Conservation (phyloP, 176 grass and related monocot species). For the Triticum timopheevii region DNA sequence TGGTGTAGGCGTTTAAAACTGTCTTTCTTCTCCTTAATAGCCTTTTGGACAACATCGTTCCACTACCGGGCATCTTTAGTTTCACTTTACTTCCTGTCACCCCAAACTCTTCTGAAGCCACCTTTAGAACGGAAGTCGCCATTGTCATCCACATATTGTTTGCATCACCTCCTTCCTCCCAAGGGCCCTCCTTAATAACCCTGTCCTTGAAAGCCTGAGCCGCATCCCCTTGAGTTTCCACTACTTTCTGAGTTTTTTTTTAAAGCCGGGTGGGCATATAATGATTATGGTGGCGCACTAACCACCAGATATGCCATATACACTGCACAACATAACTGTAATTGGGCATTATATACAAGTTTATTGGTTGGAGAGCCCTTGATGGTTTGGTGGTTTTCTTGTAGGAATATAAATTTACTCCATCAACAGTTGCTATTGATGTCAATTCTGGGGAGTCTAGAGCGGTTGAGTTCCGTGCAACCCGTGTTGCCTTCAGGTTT, state of each 20-base stretch:
- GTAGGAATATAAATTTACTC: conserved; percentile 96
- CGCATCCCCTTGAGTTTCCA: too few species aligned
- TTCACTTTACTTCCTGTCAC: too few species aligned
- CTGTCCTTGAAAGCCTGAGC: too few species aligned
- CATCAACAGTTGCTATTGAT: conserved; percentile 78
- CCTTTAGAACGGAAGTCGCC: too few species aligned
- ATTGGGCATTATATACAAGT: not conserved
- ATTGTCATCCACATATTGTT: too few species aligned
- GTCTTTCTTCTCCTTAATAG: too few species aligned
- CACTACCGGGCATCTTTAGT: too few species aligned
- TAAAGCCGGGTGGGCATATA: not conserved
- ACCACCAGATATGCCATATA: conserved; percentile 12
- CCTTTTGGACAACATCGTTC: too few species aligned
- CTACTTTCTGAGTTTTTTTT: conserved; percentile 9
- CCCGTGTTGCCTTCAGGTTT: conserved; percentile 98
- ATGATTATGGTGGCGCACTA: not conserved
- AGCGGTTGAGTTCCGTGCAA: conserved; percentile 78
- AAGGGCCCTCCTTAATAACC: too few species aligned
- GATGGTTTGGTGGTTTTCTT: conserved; percentile 36
- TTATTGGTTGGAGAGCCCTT: conserved; percentile 30
- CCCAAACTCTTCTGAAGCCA: too few species aligned
- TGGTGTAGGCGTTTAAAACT: too few species aligned
- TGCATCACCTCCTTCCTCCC: too few species aligned
- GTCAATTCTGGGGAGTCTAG: conserved; percentile 86
- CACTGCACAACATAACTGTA: conserved; percentile 5